A percentile compares a stretch with the other conserved stretches of the same genome.
Conservation (phyloP, 352 stramenopile species). For the Peronospora belbahrii region DNA sequence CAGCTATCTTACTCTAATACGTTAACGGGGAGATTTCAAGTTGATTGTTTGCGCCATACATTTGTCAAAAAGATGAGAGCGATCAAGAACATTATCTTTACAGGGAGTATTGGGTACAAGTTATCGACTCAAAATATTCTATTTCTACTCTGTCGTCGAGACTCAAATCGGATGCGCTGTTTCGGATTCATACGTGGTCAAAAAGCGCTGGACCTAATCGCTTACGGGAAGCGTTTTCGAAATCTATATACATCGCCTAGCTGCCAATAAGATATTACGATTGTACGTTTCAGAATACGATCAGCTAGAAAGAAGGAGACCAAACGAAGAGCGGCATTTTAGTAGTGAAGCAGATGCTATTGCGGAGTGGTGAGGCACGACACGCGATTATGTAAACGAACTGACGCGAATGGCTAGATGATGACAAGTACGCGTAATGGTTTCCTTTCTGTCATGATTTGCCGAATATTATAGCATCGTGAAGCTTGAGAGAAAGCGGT, state of each 20-base stretch:
- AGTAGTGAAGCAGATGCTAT: slow-evolving; percentile 3
- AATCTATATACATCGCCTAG: slow-evolving; percentile 10
- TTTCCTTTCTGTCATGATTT: slow-evolving; percentile 15
- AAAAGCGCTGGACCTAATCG: slow-evolving; percentile 1
- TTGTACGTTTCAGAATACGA: slow-evolving; percentile 8
- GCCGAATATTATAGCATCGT: slow-evolving; percentile 17
- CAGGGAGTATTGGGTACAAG: slow-evolving; percentile 3
- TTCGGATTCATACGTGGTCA: neutral
- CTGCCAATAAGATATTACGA: slow-evolving; percentile 3
- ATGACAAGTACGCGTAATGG: slow-evolving; percentile 12
- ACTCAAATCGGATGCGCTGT: neutral
- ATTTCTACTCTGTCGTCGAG: slow-evolving; percentile 3
- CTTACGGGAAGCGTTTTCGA: slow-evolving; percentile 7
- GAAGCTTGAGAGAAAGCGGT: slow-evolving; percentile 10
- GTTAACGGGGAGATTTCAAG: slow-evolving; percentile 2
- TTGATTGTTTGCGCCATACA: slow-evolving; percentile 11
- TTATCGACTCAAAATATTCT: slow-evolving; percentile 14
- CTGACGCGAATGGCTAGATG: slow-evolving; percentile 7
- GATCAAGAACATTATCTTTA: neutral
- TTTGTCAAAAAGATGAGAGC: slow-evolving; percentile 5
- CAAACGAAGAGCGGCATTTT: slow-evolving; percentile 1
- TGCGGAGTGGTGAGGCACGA: slow-evolving; percentile 4
- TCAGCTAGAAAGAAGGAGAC: slow-evolving; percentile 1
- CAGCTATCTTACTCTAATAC: neutral
- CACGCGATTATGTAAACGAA: slow-evolving; percentile 1